A percentile compares a stretch with the other conserved stretches of the same genome.
phyloP scores from a whole-genome alignment of 2,329 filamentous ascomycete species.

The Xylaria sp. region DNA sequence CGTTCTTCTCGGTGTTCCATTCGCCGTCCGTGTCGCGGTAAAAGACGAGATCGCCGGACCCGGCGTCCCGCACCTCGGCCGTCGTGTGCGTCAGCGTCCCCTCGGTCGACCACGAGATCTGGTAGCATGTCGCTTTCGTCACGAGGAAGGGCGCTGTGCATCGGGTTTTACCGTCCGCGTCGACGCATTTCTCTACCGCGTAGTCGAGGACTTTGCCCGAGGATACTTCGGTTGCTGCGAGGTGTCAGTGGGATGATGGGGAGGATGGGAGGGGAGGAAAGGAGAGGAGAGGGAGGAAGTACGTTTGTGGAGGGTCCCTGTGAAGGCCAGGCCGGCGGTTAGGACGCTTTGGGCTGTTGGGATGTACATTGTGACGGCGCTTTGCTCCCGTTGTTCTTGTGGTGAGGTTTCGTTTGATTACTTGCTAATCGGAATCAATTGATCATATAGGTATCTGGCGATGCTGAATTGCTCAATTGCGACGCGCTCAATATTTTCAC shows the following conservation, averaged over 20 bases:
- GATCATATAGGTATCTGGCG: background rate
- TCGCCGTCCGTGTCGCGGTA: slow-evolving; percentile 58
- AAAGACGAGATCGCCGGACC: slow-evolving; percentile 54
- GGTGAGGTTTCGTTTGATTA: background rate
- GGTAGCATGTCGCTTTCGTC: slow-evolving; percentile 52
- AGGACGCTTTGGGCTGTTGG: slow-evolving; percentile 45
- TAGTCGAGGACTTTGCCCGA: slow-evolving; percentile 55
- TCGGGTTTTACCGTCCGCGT: slow-evolving; percentile 51
- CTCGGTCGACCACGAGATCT: slow-evolving; percentile 54
- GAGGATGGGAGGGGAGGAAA: background rate
- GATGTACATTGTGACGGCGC: slow-evolving; percentile 42
- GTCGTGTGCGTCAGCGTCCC: slow-evolving; percentile 52
- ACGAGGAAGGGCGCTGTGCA: slow-evolving; percentile 56
- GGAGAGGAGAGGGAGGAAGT: background rate
- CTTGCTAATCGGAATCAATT: background rate
- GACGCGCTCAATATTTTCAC: background rate
- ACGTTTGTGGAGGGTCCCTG: slow-evolving; percentile 41
- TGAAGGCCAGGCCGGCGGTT: slow-evolving; percentile 44
- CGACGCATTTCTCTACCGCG: slow-evolving; percentile 55
- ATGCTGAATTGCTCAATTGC: background rate
- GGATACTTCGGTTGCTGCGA: slow-evolving; percentile 42
- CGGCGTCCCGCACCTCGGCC: slow-evolving; percentile 46
- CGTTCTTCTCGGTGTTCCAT: slow-evolving; percentile 57
- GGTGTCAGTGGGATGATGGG: background rate
- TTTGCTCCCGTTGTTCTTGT: background rate